Conservation (phyloP, 345 rosid genomes). For the Brassica nigra region DNA sequence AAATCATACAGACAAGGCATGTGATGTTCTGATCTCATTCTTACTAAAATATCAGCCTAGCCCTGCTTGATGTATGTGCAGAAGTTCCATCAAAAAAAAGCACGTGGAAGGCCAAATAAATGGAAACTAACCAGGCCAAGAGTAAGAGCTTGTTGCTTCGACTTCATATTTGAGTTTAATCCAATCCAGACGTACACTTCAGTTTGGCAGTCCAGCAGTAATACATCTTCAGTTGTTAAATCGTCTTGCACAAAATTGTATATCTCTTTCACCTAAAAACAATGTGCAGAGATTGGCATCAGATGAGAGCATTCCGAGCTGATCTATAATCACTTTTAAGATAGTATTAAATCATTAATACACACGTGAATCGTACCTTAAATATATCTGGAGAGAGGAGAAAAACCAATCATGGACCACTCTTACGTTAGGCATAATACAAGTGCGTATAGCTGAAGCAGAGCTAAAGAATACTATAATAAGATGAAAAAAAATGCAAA, state of each 20-base stretch:
- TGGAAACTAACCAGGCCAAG: slow-evolving; percentile 60
- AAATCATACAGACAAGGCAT: neutral
- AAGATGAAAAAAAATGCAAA: slow-evolving; percentile 30
- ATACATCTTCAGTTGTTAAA: slow-evolving; percentile 82
- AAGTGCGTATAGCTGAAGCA: slow-evolving; percentile 53
- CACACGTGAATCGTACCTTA: slow-evolving; percentile 57
- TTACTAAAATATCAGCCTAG: neutral
- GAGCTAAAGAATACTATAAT: slow-evolving; percentile 43
- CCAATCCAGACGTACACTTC: slow-evolving; percentile 82
- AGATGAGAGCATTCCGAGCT: neutral
- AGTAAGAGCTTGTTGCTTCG: slow-evolving; percentile 54
- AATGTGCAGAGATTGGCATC: slow-evolving; percentile 1
- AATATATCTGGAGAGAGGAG: slow-evolving; percentile 60
- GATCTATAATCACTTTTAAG: slow-evolving; percentile 14
- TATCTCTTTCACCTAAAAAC: slow-evolving; percentile 70
- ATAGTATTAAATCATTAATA: neutral
- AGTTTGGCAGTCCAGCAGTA: slow-evolving; percentile 60
- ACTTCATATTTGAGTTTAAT: slow-evolving; percentile 51
- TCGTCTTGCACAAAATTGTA: slow-evolving; percentile 88
- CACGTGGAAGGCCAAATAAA: neutral
- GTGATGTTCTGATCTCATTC: neutral
- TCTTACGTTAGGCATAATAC: slow-evolving; percentile 46
- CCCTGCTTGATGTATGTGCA: neutral
- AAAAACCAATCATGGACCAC: slow-evolving; percentile 49
- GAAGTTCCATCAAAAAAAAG: neutral